Evolutionary conservation across 768 basidiomycete species (phyloP).

Genomic region (Boletus rex-veris): DNA sequence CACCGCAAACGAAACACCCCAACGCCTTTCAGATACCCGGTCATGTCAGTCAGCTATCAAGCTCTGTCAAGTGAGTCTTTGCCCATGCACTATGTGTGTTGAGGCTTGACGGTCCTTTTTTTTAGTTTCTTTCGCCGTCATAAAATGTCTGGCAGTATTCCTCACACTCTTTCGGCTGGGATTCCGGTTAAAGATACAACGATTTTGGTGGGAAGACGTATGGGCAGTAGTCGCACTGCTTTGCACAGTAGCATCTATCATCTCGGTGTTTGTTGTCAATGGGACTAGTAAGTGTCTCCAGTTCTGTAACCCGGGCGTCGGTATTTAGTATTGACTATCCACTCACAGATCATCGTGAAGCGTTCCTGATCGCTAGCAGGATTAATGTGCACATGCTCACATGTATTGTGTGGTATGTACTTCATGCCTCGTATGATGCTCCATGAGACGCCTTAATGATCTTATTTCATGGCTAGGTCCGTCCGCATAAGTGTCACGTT

Average conservation of each 20-base stretch:
- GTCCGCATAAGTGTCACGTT: conserved; percentile 19
- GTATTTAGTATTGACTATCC: not conserved
- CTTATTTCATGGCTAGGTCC: conserved; percentile 4
- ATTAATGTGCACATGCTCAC: conserved; percentile 10
- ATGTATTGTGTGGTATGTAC: conserved; percentile 9
- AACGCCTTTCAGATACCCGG: not conserved
- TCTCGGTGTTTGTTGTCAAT: not conserved
- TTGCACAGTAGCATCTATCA: not conserved
- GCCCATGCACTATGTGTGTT: not conserved
- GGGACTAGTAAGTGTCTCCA: not conserved
- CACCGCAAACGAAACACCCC: not conserved
- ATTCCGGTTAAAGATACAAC: conserved; percentile 12
- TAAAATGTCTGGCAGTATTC: conserved; percentile 3
- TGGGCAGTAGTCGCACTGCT: conserved; percentile 16
- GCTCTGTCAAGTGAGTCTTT: conserved; percentile 5
- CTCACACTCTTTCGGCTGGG: conserved; percentile 15
- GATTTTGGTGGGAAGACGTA: conserved; percentile 24
- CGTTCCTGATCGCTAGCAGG: not conserved
- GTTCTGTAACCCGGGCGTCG: not conserved
- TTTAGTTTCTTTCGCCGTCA: conserved; percentile 1
- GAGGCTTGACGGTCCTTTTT: not conserved
- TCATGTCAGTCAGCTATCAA: conserved; percentile 1
- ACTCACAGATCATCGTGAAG: not conserved
- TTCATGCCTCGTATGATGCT: not conserved
- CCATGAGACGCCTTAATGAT: not conserved